Evolutionary conservation across 139 green algal genomes (phyloP).

Genomic region (Chlorella sorokiniana): DNA sequence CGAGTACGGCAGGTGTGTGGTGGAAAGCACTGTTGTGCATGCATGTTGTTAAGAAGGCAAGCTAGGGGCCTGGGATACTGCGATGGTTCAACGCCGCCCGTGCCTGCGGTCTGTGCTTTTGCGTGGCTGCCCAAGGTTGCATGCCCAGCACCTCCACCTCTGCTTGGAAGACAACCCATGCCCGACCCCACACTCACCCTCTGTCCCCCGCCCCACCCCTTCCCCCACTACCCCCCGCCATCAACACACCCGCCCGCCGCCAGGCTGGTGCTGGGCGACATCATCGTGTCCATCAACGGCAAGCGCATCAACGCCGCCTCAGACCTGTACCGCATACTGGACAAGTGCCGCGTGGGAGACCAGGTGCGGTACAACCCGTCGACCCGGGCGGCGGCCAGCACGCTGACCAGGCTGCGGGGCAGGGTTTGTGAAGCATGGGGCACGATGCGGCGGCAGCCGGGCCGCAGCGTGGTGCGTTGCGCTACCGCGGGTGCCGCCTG

Average conservation of each 20-base stretch:
- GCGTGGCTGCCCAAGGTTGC: too few species aligned
- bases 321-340: conserved; percentile 82
- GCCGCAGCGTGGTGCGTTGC: too few species aligned
- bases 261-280: conserved; percentile 80
- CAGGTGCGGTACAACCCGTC: conserved; percentile 33
- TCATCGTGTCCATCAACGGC: conserved; percentile 80
- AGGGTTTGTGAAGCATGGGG: not conserved
- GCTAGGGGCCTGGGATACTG: not conserved
- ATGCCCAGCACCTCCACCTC: too few species aligned
- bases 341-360: conserved; percentile 71
- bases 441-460: too few species aligned
- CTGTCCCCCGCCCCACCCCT: too few species aligned
- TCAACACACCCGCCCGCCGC: not conserved
- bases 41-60: not conserved
- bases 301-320: conserved; percentile 53
- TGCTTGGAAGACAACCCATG: too few species aligned
- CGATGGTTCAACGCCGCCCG: too few species aligned
- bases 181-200: too few species aligned
- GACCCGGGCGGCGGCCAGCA: too few species aligned
- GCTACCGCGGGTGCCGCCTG: too few species aligned
- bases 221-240: not conserved
- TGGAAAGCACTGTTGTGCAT: not conserved
- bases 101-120: too few species aligned
- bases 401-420: not conserved
- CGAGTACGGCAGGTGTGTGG: conserved; percentile 50